Evolutionary conservation across 2,329 filamentous ascomycete genomes (phyloP), one percentile per base, ranked within the genome.

Genomic region (Nemania diffusa): DNA sequence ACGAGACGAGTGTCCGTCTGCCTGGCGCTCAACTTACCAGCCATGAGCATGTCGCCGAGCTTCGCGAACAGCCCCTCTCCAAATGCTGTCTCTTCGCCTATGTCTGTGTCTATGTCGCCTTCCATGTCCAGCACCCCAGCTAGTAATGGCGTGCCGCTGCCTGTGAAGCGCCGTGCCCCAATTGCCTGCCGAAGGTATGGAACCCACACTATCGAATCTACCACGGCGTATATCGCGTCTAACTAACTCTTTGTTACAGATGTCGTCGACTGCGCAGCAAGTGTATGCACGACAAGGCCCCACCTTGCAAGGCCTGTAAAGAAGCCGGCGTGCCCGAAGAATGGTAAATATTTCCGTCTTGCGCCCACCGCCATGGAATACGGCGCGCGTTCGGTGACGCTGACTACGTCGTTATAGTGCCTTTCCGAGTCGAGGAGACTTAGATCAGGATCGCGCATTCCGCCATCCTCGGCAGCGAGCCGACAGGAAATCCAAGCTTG

Each of bases 241-340:
- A 57, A 42, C 61, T 71, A 32, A 67, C 57, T 50, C 5, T 37
- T 46, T 24, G n/a, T 63, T 48, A 40, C 67, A 85, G 84, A 79
- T 88, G 85, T 69, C 85, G 85, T 37, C 84, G 84, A 37, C 84
- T 87, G 80, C 82, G 85, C 67, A 86, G 84, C 74, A 88, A 87
- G 77, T 88, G 85, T 70, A 73, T 84, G 20, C 84, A 87, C 70
- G 82, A 85, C 8, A 83, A 81, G 57, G 80, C 78, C 24, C 78
- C 84, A 27, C 85, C 85, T 17, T 88, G 86, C 69, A 83, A 84
- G 64, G 79, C 83, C 5, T 88, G 86, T 69, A 74, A 76, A 22
- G 82, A 85, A 58, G 83, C 85, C 13, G 84, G 84, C n/a, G 77
- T 85, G 20, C 73, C 82, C 11, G 79, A 81, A 26, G 84, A 85